phyloP scores from a whole-genome alignment of 2,329 filamentous ascomycete species.

The Hypomyces rosellus region DNA sequence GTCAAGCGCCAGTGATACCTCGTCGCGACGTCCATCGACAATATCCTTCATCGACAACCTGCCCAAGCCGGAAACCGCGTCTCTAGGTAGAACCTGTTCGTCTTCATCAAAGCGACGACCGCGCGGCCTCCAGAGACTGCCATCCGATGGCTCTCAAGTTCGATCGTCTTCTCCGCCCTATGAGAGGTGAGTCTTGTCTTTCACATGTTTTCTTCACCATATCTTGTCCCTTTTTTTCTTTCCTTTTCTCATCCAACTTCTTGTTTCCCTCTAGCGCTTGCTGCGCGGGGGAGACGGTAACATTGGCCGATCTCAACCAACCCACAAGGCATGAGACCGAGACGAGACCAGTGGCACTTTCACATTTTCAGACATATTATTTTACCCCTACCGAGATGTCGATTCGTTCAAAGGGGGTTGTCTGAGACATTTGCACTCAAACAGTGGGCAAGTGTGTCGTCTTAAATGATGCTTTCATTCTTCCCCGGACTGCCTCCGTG shows the following conservation, averaged over 20 bases:
- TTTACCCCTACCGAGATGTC: not conserved
- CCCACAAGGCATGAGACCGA: no score
- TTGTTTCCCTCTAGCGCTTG: not conserved
- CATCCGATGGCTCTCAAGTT: slow-evolving; percentile 36
- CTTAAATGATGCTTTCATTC: not conserved
- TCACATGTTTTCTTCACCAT: not conserved
- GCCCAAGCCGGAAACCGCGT: slow-evolving; percentile 18
- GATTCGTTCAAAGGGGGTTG: not conserved
- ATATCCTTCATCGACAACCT: slow-evolving; percentile 31
- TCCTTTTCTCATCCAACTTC: not conserved
- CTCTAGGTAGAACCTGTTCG: slow-evolving; percentile 28
- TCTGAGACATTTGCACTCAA: slow-evolving; percentile 6
- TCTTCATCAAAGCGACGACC: slow-evolving; percentile 4
- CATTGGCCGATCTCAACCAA: no score
- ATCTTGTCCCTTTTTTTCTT: not conserved
- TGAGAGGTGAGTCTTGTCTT: slow-evolving; percentile 33
- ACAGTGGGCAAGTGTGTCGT: slow-evolving; percentile 2
- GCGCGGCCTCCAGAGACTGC: slow-evolving; percentile 13
- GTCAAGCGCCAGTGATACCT: slow-evolving; percentile 14
- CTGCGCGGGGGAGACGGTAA: not conserved
- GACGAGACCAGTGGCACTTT: no score
- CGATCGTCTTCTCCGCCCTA: slow-evolving; percentile 44
- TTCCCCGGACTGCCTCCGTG: not conserved
- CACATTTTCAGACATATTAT: no score
- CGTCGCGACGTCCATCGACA: slow-evolving; percentile 27